Base-by-base conservation (phyloP, 1,284 basidiomycete genomes). In the Ganoderma multipileum region DNA sequence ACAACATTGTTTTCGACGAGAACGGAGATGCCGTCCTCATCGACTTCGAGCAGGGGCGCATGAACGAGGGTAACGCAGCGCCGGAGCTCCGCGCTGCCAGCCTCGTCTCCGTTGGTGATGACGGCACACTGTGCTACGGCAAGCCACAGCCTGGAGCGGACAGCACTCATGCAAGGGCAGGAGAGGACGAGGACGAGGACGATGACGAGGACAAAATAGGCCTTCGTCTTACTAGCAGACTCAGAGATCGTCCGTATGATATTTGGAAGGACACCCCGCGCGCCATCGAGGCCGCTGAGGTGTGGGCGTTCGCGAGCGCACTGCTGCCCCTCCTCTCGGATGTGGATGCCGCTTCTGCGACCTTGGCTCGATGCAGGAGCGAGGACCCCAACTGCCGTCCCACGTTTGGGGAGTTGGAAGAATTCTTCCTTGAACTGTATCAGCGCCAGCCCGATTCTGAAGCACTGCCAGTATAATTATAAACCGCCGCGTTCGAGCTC, bases 11-110 rank as follows among this genome's bases (percentile, higher is more conserved):
- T 5, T 54, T 68, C 5, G 67, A 68, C 61, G 67, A 52, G 64
- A 26, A 68, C 33, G 63, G 62, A 39, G 26, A 68, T 28, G 60
- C 61, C 0, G 38, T 63, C 12, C 42, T 65, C 30, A 68, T 68
- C 44, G 67, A 68, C 61, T 58, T 63, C n/a, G 67, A 68, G 64
- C 67, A 68, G 42, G 54, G 59, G 7, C 63, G 67, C 28, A 41
- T 64, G 36, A 68, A 68, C 64, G 55, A 65, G 33, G 64, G 60
- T 14, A 52, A 52, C 3, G 60, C 55, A 4, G 60, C 67, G 14
- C 64, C 67, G 12, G 67, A 65, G 47, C 16, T 68, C 4, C 47
- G 28, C n/a, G 67, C 67, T 8, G 67, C 38, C 4, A 59, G 44
- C 14, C n/a, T 20, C 18, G 67, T 61, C 23, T 30, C 33, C 5